phyloP scores from a whole-genome alignment of 2,329 filamentous ascomycete species.

The Beauveria sp. region DNA sequence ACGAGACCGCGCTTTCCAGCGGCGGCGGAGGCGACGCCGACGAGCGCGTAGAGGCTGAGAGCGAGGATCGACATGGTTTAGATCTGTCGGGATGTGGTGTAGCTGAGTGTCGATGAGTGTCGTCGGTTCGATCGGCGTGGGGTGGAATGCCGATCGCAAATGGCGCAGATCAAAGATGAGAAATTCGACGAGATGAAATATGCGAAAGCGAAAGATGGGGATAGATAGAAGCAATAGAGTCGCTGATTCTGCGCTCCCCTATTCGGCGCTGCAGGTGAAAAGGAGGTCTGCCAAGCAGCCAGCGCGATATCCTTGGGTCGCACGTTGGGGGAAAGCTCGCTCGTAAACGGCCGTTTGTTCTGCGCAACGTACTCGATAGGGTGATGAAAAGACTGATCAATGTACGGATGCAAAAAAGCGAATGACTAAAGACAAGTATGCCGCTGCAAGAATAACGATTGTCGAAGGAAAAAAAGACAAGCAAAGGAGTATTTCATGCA shows the following conservation, averaged over 20 bases:
- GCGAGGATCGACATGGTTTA: not conserved
- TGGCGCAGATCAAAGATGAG: not conserved
- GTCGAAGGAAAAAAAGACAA: not conserved
- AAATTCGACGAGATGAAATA: not conserved
- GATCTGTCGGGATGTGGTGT: not conserved
- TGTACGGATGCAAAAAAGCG: not conserved
- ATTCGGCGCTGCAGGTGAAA: not conserved
- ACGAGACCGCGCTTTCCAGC: conserved; percentile 65
- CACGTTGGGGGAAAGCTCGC: not conserved
- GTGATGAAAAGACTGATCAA: too few relatives aligned
- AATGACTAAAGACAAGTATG: not conserved
- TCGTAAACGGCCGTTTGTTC: not conserved
- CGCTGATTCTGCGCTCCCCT: not conserved
- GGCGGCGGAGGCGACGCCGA: conserved; percentile 20
- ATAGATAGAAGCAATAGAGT: too few relatives aligned
- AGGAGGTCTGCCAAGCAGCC: conserved; percentile 1
- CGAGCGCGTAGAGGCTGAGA: conserved; percentile 15
- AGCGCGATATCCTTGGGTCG: not conserved
- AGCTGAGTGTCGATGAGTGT: not conserved
- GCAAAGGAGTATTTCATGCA: not conserved
- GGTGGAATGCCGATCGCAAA: not conserved
- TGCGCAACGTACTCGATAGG: not conserved
- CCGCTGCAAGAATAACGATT: not conserved
- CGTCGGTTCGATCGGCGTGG: not conserved
- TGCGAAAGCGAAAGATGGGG: not conserved